phyloP scores from a whole-genome alignment of 129 eudicot genomes.

The Pulicaria dysenterica region DNA sequence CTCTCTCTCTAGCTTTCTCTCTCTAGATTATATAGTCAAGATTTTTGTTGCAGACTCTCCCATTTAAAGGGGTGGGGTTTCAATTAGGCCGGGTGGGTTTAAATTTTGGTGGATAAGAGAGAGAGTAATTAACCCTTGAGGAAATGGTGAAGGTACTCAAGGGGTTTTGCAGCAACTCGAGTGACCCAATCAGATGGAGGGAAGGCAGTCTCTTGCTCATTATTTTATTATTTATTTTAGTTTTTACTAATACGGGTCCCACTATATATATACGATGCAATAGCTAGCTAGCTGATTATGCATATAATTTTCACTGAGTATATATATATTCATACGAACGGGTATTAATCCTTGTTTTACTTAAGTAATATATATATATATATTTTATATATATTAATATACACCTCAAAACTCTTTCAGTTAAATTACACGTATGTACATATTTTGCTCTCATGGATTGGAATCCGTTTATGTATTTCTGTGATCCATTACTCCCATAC shows the following conservation, averaged over 20 bases:
- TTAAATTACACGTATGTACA: no score
- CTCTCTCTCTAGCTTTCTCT: conserved; percentile 17
- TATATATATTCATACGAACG: background rate
- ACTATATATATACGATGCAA: conserved; percentile 11
- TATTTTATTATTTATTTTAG: background rate
- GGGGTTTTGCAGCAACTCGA: conserved; percentile 69
- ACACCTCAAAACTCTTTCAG: no score
- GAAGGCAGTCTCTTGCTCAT: conserved; percentile 32
- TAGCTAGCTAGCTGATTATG: no score
- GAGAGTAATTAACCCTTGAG: conserved; percentile 64
- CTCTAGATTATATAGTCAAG: conserved; percentile 17
- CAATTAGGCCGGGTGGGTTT: background rate
- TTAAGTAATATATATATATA: no score
- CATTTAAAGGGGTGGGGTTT: conserved; percentile 29
- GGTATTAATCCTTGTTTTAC: no score
- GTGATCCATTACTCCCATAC: no score
- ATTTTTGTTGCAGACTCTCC: conserved; percentile 29
- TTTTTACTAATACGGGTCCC: background rate
- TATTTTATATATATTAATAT: no score
- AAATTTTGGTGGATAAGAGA: conserved; percentile 18
- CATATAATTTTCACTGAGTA: background rate
- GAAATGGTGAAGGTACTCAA: conserved; percentile 56
- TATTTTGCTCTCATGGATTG: no score
- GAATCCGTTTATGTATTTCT: no score
- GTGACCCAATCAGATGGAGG: conserved; percentile 52